phyloP scores from a whole-genome alignment of 2,329 filamentous ascomycete genomes.

The Diaporthe sp. region DNA sequence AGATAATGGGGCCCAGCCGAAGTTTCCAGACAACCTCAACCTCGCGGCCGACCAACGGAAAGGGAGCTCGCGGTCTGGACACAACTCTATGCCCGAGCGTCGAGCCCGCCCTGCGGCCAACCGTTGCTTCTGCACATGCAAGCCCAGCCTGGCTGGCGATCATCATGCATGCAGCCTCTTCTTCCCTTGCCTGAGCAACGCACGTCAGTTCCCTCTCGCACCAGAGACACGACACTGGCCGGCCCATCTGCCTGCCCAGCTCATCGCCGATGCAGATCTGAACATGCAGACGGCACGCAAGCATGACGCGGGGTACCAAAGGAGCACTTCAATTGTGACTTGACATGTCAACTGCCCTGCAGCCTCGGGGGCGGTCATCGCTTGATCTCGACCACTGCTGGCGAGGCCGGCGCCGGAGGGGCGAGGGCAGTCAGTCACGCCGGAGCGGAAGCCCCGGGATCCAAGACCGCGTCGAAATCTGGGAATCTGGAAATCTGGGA shows the following conservation, averaged over 20 bases:
- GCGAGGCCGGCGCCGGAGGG: constrained; percentile 13
- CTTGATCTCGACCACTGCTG: background rate
- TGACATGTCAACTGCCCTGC: background rate
- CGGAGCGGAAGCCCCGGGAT: constrained; percentile 26
- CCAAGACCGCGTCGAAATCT: background rate
- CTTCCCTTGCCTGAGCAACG: background rate
- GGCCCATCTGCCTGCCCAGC: background rate
- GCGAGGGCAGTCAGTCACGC: background rate
- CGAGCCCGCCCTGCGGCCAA: constrained; percentile 20
- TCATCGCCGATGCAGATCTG: constrained; percentile 18
- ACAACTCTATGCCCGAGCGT: constrained; percentile 16
- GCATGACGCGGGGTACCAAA: background rate
- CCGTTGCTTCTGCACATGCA: constrained; percentile 16
- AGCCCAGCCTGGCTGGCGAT: background rate
- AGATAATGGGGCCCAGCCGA: constrained; percentile 23
- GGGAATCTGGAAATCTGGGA: background rate
- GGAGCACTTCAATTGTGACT: no score
- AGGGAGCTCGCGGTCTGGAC: constrained; percentile 28
- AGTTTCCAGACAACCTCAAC: constrained; percentile 35
- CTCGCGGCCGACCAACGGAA: constrained; percentile 4
- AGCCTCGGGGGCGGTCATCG: background rate
- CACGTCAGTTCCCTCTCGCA: background rate
- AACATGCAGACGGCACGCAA: constrained; percentile 18
- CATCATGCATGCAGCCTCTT: background rate
- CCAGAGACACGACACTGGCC: background rate